A percentile compares a stretch with the other conserved stretches of the same genome.
Conservation (phyloP, 2,329 filamentous ascomycete genomes). For the Cytospora mali region DNA sequence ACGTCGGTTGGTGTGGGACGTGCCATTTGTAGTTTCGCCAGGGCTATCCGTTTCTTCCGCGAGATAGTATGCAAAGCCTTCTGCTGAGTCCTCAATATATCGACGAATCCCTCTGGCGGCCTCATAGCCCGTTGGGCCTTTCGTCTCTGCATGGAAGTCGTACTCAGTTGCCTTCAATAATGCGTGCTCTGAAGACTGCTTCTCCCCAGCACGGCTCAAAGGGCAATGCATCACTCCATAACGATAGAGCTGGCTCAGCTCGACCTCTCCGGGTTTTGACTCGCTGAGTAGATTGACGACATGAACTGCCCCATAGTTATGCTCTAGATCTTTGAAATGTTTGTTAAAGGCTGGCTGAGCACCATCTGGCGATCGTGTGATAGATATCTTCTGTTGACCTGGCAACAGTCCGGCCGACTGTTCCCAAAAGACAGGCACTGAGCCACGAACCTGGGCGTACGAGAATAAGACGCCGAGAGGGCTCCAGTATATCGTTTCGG, state of each 20-base stretch:
- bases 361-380: constrained; percentile 86
- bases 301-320: constrained; percentile 87
- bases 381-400: constrained; percentile 89
- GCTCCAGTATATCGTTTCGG: constrained; percentile 89
- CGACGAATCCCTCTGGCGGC: constrained; percentile 82
- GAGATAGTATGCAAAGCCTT: constrained; percentile 91
- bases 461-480: constrained; percentile 81
- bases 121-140: constrained; percentile 83
- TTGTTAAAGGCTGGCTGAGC: constrained; percentile 94
- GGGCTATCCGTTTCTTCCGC: constrained; percentile 65
- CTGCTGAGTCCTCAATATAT: constrained; percentile 76
- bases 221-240: constrained; percentile 75
- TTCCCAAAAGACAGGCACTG: constrained; percentile 97
- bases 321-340: constrained; percentile 86
- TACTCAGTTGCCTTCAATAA: constrained; percentile 84
- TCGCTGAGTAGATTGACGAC: constrained; percentile 93
- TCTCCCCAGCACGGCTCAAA: constrained; percentile 62
- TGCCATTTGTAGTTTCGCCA: constrained; percentile 48
- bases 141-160: constrained; percentile 95
- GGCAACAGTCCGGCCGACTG: constrained; percentile 85
- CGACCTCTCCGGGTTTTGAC: constrained; percentile 81
- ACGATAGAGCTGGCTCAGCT: constrained; percentile 79
- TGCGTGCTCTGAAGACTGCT: constrained; percentile 66
- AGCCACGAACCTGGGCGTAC: constrained; percentile 89
- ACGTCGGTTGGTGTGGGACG: constrained; percentile 42